These are phyloP conservation scores for Zygnema circumcarinatum DNA, from an alignment of 139 green algal genomes.

Conservation along the genomic window DNA sequence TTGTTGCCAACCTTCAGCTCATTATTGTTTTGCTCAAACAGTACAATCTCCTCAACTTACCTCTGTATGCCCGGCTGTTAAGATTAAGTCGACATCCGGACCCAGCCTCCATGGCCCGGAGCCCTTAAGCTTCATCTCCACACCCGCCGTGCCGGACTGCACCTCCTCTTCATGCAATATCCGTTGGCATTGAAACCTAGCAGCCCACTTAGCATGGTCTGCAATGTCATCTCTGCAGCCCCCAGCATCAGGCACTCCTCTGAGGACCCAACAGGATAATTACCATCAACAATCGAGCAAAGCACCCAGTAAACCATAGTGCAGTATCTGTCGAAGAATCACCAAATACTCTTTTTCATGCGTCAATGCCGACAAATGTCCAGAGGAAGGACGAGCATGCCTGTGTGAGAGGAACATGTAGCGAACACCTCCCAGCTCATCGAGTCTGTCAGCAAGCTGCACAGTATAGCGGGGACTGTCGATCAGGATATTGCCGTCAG, in stretches of 20 bases:
- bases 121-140: slow-evolving; percentile 39
- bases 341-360: too few relatives aligned
- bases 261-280: too few relatives aligned
- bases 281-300: too few relatives aligned
- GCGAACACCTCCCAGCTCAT: slow-evolving; percentile 28
- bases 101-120: slow-evolving; percentile 37
- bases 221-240: slow-evolving; percentile 50
- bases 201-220: slow-evolving; percentile 47
- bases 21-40: not conserved
- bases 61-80: slow-evolving; percentile 48
- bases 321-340: too few relatives aligned
- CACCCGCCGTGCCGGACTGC: slow-evolving; percentile 17
- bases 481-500: slow-evolving; percentile 22
- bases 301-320: too few relatives aligned
- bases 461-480: slow-evolving; percentile 43
- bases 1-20: not conserved
- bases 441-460: slow-evolving; percentile 30
- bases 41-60: slow-evolving; percentile 15
- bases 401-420: slow-evolving; percentile 57
- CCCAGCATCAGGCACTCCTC: too few relatives aligned
- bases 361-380: too few relatives aligned
- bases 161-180: slow-evolving; percentile 42
- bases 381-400: too few relatives aligned
- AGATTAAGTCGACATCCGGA: slow-evolving; percentile 35
- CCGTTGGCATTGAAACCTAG: slow-evolving; percentile 29